Conservation (phyloP, 352 stramenopile species). For the Phytophthora ramorum region DNA sequence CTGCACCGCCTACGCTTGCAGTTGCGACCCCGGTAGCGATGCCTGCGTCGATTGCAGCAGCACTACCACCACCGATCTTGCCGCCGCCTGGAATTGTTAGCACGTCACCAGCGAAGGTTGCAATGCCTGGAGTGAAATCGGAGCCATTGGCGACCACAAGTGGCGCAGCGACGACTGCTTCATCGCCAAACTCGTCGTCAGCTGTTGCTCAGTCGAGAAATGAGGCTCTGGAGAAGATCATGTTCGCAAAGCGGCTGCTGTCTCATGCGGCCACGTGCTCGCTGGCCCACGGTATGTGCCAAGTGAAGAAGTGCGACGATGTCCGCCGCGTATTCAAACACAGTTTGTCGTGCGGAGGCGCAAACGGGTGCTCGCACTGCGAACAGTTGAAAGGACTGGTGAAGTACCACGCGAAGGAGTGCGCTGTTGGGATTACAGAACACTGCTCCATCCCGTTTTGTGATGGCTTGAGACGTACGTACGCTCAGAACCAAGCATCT, state of each 20-base stretch:
- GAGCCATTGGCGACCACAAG: conserved; percentile 22
- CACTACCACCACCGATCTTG: conserved; percentile 14
- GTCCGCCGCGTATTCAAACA: conserved; percentile 89
- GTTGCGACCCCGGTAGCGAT: conserved; percentile 31
- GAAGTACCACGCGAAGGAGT: conserved; percentile 88
- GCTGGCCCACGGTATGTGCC: conserved; percentile 63
- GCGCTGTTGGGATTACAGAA: conserved; percentile 57
- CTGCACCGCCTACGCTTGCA: conserved; percentile 19
- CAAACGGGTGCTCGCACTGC: conserved; percentile 77
- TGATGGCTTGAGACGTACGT: conserved; percentile 68
- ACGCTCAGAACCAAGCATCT: conserved; percentile 51
- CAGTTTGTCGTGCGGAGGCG: conserved; percentile 74
- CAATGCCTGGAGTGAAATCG: conserved; percentile 34
- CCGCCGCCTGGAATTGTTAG: conserved; percentile 17
- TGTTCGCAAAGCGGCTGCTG: conserved; percentile 85
- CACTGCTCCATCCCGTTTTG: conserved; percentile 89
- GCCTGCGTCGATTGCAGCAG: conserved; percentile 34
- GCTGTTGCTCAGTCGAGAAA: conserved; percentile 44
- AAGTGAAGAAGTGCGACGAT: conserved; percentile 90
- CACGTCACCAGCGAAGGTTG: conserved; percentile 13
- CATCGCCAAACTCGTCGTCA: conserved; percentile 28
- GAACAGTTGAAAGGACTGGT: conserved; percentile 85
- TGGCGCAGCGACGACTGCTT: conserved; percentile 4
- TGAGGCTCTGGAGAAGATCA: conserved; percentile 83
- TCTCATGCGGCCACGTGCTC: conserved; percentile 79